These are phyloP conservation scores for Chytriomyces confervae DNA, from an alignment of 192 early-diverging fungal species.

Conservation along the genomic window DNA sequence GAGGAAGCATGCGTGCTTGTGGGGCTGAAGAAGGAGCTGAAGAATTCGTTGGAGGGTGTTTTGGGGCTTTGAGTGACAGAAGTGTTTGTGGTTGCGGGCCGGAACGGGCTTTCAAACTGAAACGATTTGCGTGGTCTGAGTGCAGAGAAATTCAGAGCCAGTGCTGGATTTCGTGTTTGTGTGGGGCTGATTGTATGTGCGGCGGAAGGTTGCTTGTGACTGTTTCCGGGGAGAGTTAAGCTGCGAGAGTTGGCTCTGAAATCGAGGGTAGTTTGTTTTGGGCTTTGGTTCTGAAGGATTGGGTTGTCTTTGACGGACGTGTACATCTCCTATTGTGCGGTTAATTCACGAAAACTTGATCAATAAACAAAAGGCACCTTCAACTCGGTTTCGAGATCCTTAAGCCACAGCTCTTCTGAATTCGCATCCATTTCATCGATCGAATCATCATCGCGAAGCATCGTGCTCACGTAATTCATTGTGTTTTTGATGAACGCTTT, in stretches of 20 bases:
- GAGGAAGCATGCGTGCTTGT: conserved; percentile 29
- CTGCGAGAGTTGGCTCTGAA: too few species aligned
- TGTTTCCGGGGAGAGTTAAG: conserved; percentile 4
- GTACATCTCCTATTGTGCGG: conserved; percentile 55
- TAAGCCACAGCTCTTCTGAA: conserved; percentile 52
- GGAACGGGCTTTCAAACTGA: too few species aligned
- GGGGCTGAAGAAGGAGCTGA: too few species aligned
- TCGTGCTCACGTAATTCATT: conserved; percentile 35
- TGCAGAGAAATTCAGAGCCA: too few species aligned
- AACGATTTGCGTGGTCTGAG: too few species aligned
- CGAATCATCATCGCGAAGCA: conserved; percentile 18
- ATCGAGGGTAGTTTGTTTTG: too few species aligned
- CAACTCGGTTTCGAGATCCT: conserved; percentile 52
- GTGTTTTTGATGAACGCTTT: conserved; percentile 53
- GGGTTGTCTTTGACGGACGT: conserved; percentile 63
- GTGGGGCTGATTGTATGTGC: too few species aligned
- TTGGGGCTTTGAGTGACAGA: too few species aligned
- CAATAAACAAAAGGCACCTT: conserved; percentile 59
- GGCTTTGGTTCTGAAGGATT: conserved; percentile 35
- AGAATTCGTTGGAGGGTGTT: too few species aligned
- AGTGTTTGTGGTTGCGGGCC: too few species aligned
- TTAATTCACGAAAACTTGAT: conserved; percentile 3
- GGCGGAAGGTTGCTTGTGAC: too few species aligned
- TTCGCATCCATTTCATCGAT: background rate
- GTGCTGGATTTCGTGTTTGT: too few species aligned